phyloP scores from a whole-genome alignment of 2,329 filamentous ascomycete genomes.

The Colletotrichum musicola region DNA sequence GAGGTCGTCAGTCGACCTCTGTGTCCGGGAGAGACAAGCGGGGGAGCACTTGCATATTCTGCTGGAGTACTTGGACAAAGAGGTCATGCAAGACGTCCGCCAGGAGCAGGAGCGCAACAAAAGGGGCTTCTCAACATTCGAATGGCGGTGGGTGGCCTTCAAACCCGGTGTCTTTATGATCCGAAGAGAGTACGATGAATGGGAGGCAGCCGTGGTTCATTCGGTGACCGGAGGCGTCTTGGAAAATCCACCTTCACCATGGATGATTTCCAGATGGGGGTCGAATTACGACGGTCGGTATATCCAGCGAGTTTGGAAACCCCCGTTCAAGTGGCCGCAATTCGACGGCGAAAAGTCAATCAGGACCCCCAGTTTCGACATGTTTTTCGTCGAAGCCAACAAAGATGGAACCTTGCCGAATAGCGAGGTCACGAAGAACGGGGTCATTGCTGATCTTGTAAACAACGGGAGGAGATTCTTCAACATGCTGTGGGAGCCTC shows the following conservation, averaged over 20 bases:
- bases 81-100: slow-evolving; percentile 41
- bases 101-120: slow-evolving; percentile 41
- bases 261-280: neutral
- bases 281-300: neutral
- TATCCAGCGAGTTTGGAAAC: neutral
- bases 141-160: slow-evolving; percentile 39
- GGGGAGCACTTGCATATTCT: slow-evolving; percentile 38
- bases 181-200: neutral
- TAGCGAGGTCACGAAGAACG: neutral
- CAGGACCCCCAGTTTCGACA: neutral
- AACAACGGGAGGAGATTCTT: slow-evolving; percentile 1
- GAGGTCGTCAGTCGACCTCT: slow-evolving; percentile 7
- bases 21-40: slow-evolving; percentile 36
- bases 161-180: slow-evolving; percentile 36
- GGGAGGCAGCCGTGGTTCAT: neutral
- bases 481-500: neutral
- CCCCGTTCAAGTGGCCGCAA: neutral
- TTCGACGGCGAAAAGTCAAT: neutral
- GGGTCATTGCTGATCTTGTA: neutral
- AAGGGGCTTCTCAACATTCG: slow-evolving; percentile 39
- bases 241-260: neutral
- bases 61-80: slow-evolving; percentile 42
- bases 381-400: neutral
- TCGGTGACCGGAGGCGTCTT: slow-evolving; percentile 1
- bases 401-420: neutral